These are phyloP conservation scores for Berberis vulgaris DNA, from an alignment of 164 flowering plant species.

Conservation along the genomic window DNA sequence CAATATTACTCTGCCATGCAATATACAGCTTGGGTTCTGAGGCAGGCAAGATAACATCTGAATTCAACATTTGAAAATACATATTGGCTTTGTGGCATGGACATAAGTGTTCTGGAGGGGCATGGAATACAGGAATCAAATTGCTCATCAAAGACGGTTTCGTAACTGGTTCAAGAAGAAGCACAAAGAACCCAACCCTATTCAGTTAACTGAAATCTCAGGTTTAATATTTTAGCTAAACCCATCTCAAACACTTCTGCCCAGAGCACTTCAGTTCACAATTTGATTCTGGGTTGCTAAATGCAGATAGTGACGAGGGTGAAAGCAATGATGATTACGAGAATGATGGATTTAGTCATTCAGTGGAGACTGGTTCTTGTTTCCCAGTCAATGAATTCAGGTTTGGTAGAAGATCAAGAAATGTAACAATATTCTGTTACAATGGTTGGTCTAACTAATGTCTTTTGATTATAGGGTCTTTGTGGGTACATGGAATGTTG, in stretches of 20 bases:
- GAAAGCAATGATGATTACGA: not conserved
- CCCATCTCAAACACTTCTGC: too few species aligned
- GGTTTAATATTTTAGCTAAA: too few species aligned
- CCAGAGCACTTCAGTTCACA: too few species aligned
- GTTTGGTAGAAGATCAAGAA: constrained; percentile 15
- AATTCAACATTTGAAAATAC: too few species aligned
- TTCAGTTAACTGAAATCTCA: too few species aligned
- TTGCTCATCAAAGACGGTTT: not conserved
- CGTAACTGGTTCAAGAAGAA: not conserved
- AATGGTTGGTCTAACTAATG: not conserved
- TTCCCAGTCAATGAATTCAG: constrained; percentile 37
- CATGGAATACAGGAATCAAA: not conserved
- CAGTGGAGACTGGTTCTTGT: constrained; percentile 32
- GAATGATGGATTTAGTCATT: not conserved
- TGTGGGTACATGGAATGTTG: constrained; percentile 85
- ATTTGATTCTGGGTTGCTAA: not conserved
- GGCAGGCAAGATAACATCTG: too few species aligned
- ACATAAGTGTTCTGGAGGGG: not conserved
- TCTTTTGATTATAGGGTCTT: constrained; percentile 35
- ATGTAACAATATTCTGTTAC: not conserved
- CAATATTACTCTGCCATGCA: too few species aligned
- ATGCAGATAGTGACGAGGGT: not conserved
- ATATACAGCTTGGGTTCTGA: too few species aligned
- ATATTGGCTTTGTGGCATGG: not conserved
- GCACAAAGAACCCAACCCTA: not conserved